These are phyloP conservation scores for Pisolithus marmoratus DNA, from an alignment of 768 basidiomycete genomes.

Conservation along the genomic window DNA sequence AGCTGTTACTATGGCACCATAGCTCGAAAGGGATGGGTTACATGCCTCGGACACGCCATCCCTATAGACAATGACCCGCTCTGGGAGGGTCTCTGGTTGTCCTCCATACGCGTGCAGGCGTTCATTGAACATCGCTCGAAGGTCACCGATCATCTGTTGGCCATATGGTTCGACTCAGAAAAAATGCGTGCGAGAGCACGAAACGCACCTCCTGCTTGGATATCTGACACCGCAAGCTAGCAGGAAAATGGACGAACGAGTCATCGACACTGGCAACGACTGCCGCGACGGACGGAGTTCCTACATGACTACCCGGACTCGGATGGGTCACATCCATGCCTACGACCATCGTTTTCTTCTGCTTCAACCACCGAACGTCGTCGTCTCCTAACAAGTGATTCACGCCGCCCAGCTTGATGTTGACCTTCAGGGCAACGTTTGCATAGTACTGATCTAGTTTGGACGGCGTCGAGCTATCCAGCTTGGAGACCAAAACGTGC, in stretches of 20 bases:
- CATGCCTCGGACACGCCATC: slow-evolving; percentile 72
- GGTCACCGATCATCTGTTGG: slow-evolving; percentile 37
- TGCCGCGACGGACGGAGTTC: slow-evolving; percentile 44
- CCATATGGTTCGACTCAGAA: neutral
- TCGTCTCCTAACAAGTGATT: slow-evolving; percentile 36
- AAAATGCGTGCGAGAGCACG: neutral
- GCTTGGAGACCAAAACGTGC: too few relatives aligned
- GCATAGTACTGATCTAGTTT: slow-evolving; percentile 35
- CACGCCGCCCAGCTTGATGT: slow-evolving; percentile 44
- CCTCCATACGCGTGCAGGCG: slow-evolving; percentile 30
- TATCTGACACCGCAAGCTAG: slow-evolving; percentile 36
- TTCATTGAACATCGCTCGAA: slow-evolving; percentile 39
- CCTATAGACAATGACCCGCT: slow-evolving; percentile 40
- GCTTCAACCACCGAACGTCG: slow-evolving; percentile 31
- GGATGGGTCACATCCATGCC: slow-evolving; percentile 67
- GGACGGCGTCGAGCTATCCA: too few relatives aligned
- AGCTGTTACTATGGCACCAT: too few relatives aligned
- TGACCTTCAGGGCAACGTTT: slow-evolving; percentile 43
- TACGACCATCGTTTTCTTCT: slow-evolving; percentile 40
- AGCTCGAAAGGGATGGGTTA: too few relatives aligned
- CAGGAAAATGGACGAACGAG: slow-evolving; percentile 39
- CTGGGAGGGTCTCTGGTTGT: slow-evolving; percentile 32
- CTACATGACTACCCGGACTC: slow-evolving; percentile 51
- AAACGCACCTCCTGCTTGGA: slow-evolving; percentile 58
- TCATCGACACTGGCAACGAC: slow-evolving; percentile 41